Base-by-base conservation (phyloP, 495 filamentous ascomycete genomes). In the Penicillium herquei region DNA sequence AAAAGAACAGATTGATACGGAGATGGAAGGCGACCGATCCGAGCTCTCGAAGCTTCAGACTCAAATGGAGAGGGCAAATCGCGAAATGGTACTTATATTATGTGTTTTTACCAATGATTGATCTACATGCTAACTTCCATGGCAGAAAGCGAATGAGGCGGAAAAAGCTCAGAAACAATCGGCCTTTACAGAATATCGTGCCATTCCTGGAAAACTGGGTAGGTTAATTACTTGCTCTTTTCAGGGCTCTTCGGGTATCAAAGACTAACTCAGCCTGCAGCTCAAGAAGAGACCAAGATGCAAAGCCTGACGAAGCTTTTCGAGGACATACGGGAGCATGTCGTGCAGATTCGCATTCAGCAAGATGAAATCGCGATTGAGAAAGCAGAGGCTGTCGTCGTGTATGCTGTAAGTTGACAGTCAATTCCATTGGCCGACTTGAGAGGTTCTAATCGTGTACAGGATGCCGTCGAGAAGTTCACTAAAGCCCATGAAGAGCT, bases 191-290 rank as follows among this genome's bases (percentile, higher is more conserved):
- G 69, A 82, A n/a, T 89, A 81, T 62, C 78, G 81, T 45, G 80
- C 81, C 5, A 74, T 96, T 32, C 90, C 90, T 0, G 78, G 82
- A 44, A 88, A 79, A 68, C 84, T 92, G 55, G 78, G 87, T 89
- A 74, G 51, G 78, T 61, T n/a, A 3, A 10, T 5, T 16, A n/a
- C n/a, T 17, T 7, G 9, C 33, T 16, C 10, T 21, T 34, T n/a
- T 39, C n/a, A 21, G n/a, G n/a, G 10, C 13, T 18, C 11, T 13
- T 46, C 7, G 21, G 21, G 21, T 26, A 26, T 26, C 21, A 26
- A 26, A 26, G 21, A 26, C 21, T 26, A 26, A 26, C 1, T 26
- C 21, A 26, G 4, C 21, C 21, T 26, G 21, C 21, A 26, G 21
- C 21, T 26, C 21, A 26, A 26, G 2, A 85, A 58, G 78, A 87